Evolutionary conservation across 768 basidiomycete genomes (phyloP), one percentile per base, ranked within the genome.

Genomic region (Punctularia strigosozonata): DNA sequence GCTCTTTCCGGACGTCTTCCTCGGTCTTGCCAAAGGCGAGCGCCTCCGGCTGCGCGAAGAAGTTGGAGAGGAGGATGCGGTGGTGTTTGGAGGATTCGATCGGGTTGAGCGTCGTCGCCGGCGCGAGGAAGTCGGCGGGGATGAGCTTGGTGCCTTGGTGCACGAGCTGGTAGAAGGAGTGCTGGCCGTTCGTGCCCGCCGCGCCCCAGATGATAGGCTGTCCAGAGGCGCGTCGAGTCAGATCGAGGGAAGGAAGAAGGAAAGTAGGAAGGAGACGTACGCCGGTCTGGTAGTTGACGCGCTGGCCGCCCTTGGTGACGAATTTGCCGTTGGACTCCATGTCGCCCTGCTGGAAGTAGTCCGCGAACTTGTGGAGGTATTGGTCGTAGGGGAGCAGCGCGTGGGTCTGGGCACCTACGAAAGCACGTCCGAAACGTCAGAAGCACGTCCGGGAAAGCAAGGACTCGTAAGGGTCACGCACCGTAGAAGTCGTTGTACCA

Each of bases 401-500:
- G 47, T 94, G 87, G 3, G 95, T 98, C 64, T 99, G 95, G 25
- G 94, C 67, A 46, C 89, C 82, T 80, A 42, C 17, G 34, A 23
- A 30, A 30, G 15, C 10, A 30, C 10, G 15, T n/a, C n/a, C n/a
- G 36, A n/a, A 24, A 37, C n/a, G 34, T 17, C 19, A 40, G 34
- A 41, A 30, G 17, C 36, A 14, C 2, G 8, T 36, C 31, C 23
- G 12, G 12, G 4, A 17, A 4, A 12, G 22, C 26, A 32, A 24
- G 34, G 38, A 24, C n/a, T n/a, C n/a, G n/a, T n/a, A n/a, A n/a
- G n/a, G n/a, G 38, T 19, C 15, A 37, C 46, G 7, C 36, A 56
- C 79, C 85, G 57, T 94, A 97, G 62, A 98, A 99, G 66, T 98
- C 88, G 58, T 97, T 95, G 71, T 98, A 99, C 95, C 95, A 99